Percentiles rank a stretch among this genome's conserved stretches.
These are phyloP conservation scores for Mycena latifolia DNA, from an alignment of 768 basidiomycete species.

Conservation along the genomic window DNA sequence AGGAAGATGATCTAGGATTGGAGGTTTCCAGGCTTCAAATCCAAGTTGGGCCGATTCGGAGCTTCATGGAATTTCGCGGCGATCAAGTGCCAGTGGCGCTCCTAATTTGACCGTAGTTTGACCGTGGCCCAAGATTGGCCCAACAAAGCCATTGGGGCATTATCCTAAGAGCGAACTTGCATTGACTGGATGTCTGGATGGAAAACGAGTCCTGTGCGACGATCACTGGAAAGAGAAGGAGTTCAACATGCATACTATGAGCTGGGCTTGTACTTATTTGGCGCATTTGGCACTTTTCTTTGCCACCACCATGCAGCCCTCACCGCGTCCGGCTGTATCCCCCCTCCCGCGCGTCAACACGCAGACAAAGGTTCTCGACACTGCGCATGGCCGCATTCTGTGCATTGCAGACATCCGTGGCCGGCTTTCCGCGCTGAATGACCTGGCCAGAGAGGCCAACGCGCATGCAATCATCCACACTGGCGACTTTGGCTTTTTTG, in stretches of 20 bases:
- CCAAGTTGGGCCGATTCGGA: too few species aligned
- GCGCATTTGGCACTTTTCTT: constrained; percentile 14
- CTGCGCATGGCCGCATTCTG: constrained; percentile 86
- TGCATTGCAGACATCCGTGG: constrained; percentile 97
- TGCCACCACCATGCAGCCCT: constrained; percentile 44
- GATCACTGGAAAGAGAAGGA: background rate
- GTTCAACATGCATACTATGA: background rate
- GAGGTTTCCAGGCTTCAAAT: too few species aligned
- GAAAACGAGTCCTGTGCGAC: too few species aligned
- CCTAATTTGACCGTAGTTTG: too few species aligned
- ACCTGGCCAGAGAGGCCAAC: constrained; percentile 88
- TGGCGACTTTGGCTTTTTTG: constrained; percentile 99
- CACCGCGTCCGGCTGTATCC: constrained; percentile 66
- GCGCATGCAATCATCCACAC: constrained; percentile 97
- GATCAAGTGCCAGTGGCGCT: too few species aligned
- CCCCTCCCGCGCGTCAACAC: constrained; percentile 65
- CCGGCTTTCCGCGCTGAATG: constrained; percentile 88
- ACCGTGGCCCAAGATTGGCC: too few species aligned
- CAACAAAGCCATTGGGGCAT: too few species aligned
- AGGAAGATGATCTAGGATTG: too few species aligned
- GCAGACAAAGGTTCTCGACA: constrained; percentile 84
- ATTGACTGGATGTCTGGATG: too few species aligned
- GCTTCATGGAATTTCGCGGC: too few species aligned
- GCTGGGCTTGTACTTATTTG: background rate
- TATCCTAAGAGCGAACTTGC: too few species aligned